A percentile compares a stretch with the other conserved stretches of the same genome.
These are phyloP conservation scores for Lactifluus rugatus DNA, from an alignment of 768 basidiomycete species.

Conservation along the genomic window DNA sequence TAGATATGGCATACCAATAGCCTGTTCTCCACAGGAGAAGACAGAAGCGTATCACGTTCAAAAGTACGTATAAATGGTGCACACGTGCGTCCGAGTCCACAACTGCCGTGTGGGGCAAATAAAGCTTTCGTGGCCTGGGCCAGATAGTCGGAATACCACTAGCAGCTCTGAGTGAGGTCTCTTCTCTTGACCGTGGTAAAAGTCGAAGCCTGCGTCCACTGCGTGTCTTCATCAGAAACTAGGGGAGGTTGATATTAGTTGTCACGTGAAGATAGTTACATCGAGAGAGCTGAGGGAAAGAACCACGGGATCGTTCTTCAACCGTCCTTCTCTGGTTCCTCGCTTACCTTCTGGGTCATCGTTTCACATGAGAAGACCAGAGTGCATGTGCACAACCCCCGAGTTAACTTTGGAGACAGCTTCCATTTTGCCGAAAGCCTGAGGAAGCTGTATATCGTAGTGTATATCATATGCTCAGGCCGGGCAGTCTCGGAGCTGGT, in stretches of 20 bases:
- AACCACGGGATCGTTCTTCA: not conserved
- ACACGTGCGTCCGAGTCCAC: constrained; percentile 4
- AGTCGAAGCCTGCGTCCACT: not conserved
- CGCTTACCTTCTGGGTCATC: not conserved
- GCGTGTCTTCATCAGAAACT: not conserved
- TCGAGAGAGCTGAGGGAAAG: not conserved
- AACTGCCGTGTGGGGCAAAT: not conserved
- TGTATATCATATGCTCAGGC: too few relatives aligned
- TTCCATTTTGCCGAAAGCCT: too few relatives aligned
- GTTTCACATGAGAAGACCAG: not conserved
- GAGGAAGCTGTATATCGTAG: too few relatives aligned
- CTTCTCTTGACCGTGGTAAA: not conserved
- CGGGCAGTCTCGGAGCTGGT: too few relatives aligned
- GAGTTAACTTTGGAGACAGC: too few relatives aligned
- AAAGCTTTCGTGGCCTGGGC: not conserved
- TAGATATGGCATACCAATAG: not conserved
- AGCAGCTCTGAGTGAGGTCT: not conserved
- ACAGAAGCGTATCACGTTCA: not conserved
- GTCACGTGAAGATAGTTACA: not conserved
- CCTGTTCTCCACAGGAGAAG: not conserved
- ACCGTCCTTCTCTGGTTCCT: not conserved
- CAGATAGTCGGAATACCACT: too few relatives aligned
- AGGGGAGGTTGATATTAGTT: too few relatives aligned
- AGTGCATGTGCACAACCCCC: not conserved
- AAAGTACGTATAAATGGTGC: not conserved